These are phyloP conservation scores for Ustilago loliicola DNA, from an alignment of 1,284 basidiomycete species.

Conservation along the genomic window DNA sequence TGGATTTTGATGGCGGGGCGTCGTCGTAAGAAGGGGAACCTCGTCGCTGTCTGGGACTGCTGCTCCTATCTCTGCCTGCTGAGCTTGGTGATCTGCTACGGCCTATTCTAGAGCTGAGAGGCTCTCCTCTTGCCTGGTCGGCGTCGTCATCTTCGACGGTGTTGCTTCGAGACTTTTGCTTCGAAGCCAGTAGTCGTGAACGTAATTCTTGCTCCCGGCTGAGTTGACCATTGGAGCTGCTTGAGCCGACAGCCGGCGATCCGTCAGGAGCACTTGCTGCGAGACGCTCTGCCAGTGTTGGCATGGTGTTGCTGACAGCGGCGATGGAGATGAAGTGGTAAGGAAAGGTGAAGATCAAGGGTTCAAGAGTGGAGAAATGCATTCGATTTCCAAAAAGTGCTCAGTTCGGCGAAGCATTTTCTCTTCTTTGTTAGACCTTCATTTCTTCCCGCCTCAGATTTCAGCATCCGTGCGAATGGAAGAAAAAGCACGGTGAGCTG, in stretches of 20 bases:
- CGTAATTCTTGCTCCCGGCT: conserved; percentile 38
- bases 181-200: conserved; percentile 38
- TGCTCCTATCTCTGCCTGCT: neutral
- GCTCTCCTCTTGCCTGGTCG: neutral
- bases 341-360: neutral
- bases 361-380: conserved; percentile 16
- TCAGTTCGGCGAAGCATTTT: conserved; percentile 17
- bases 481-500: conserved; percentile 37
- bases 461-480: conserved; percentile 39
- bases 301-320: conserved; percentile 23
- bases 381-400: conserved; percentile 12
- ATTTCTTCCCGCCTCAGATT: neutral
- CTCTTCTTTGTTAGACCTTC: neutral
- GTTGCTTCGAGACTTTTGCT: conserved; percentile 13
- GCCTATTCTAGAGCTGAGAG: neutral
- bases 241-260: neutral
- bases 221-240: conserved; percentile 2
- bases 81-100: conserved; percentile 7
- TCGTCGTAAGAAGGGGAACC: conserved; percentile 32
- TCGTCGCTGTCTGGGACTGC: conserved; percentile 23
- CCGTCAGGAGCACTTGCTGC: conserved; percentile 10
- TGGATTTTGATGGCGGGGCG: conserved; percentile 14
- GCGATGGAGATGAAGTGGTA: conserved; percentile 3
- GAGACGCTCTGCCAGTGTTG: conserved; percentile 34
- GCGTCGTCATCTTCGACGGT: neutral